These are phyloP conservation scores for Pelargonium fulgidum DNA, from an alignment of 441 rosid genomes.

Conservation along the genomic window DNA sequence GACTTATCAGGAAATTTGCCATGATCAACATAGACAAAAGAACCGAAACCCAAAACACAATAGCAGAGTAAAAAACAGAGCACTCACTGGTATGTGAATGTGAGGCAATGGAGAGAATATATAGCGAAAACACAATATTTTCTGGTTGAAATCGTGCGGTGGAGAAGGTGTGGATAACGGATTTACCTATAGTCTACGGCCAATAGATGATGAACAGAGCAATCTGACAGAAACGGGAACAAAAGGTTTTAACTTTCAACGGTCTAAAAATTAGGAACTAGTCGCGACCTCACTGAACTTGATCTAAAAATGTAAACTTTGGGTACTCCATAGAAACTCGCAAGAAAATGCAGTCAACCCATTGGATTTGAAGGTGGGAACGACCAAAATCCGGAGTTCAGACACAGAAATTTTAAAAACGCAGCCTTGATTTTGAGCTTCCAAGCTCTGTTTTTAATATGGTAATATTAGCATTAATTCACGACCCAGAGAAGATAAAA, in stretches of 20 bases:
- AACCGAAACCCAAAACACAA: neutral
- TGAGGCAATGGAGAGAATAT: neutral
- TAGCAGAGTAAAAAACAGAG: constrained; percentile 12
- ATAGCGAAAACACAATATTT: neutral
- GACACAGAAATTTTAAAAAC: neutral
- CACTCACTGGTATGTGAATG: constrained; percentile 4
- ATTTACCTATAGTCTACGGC: no score
- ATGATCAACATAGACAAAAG: constrained; percentile 21
- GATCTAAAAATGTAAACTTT: neutral
- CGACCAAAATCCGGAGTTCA: neutral
- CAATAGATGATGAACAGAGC: no score
- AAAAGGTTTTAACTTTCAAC: neutral
- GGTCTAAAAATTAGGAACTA: neutral
- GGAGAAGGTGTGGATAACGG: neutral
- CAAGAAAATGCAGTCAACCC: neutral
- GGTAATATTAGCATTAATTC: neutral
- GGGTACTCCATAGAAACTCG: neutral
- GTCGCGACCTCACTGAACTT: neutral
- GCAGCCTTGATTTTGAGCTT: neutral
- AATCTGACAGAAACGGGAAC: neutral
- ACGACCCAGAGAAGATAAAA: neutral
- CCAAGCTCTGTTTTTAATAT: neutral
- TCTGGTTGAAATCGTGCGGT: neutral
- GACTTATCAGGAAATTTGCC: constrained; percentile 31
- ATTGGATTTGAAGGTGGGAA: neutral